phyloP scores from a whole-genome alignment of 768 basidiomycete species.

The Mrakia frigida region DNA sequence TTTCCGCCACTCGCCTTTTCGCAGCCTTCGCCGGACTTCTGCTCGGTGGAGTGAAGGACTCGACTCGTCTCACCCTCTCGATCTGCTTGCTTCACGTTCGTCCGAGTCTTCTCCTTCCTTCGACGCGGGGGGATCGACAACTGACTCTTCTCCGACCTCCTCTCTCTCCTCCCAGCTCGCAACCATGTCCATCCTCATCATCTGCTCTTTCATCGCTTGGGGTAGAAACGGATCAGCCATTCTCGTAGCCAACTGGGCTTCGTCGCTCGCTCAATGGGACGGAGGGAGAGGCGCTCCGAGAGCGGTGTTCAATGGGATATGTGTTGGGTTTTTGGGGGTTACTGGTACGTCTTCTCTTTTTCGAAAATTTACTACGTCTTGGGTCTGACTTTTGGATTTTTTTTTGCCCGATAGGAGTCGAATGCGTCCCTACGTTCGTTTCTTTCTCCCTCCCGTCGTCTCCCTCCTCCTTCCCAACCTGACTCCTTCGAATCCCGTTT shows the following conservation, averaged over 20 bases:
- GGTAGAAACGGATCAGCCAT: conserved; percentile 50
- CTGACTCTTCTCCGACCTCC: background rate
- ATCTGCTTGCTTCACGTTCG: conserved; percentile 59
- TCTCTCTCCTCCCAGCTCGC: conserved; percentile 31
- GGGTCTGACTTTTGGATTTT: too few species aligned
- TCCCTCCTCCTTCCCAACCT: background rate
- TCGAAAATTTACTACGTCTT: too few species aligned
- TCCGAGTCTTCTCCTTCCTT: conserved; percentile 34
- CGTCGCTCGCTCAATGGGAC: conserved; percentile 38
- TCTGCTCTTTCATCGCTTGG: conserved; percentile 55
- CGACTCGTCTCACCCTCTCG: conserved; percentile 53
- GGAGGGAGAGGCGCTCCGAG: conserved; percentile 41
- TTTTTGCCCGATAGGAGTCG: conserved; percentile 36
- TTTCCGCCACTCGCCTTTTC: background rate
- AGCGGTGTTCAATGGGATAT: conserved; percentile 62
- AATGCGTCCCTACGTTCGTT: conserved; percentile 56
- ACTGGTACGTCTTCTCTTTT: conserved; percentile 44
- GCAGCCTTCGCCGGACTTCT: conserved; percentile 24
- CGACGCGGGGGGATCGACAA: background rate
- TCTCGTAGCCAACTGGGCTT: conserved; percentile 56
- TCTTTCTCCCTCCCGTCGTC: background rate
- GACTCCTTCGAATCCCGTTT: too few species aligned
- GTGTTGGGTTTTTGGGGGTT: conserved; percentile 65
- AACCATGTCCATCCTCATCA: conserved; percentile 56
- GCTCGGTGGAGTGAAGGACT: conserved; percentile 26